Evolutionary conservation across 2,329 filamentous ascomycete species (phyloP).

Genomic region (Metarhizium anisopliae): DNA sequence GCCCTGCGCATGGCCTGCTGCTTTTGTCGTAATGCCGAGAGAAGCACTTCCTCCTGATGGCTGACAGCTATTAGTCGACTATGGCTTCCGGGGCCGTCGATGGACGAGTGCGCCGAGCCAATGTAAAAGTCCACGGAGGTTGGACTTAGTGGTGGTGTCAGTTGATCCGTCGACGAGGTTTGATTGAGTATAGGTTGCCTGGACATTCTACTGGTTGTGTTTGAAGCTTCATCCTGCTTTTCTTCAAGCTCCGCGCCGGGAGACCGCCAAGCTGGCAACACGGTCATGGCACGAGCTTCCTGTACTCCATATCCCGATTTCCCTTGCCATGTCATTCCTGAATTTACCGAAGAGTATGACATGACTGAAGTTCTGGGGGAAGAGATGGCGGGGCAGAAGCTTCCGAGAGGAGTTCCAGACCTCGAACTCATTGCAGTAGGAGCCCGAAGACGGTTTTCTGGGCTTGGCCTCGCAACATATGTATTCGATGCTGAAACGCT

Average conservation of each 20-base stretch:
- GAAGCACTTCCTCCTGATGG: conserved; percentile 47
- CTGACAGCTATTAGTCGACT: conserved; percentile 48
- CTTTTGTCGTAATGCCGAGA: conserved; percentile 48
- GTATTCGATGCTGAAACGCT: conserved; percentile 32
- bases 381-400: conserved; percentile 15
- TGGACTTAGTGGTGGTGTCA: conserved; percentile 43
- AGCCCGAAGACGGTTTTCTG: conserved; percentile 6
- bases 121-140: conserved; percentile 41
- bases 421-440: conserved; percentile 10
- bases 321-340: conserved; percentile 22
- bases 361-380: conserved; percentile 21
- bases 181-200: conserved; percentile 1
- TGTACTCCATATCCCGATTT: conserved; percentile 23
- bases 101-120: conserved; percentile 28
- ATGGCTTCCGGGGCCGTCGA: conserved; percentile 21
- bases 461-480: conserved; percentile 31
- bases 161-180: conserved; percentile 26
- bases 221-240: neutral
- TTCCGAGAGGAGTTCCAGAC: conserved; percentile 16
- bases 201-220: neutral
- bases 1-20: conserved; percentile 46
- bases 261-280: conserved; percentile 22
- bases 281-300: conserved; percentile 30
- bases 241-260: conserved; percentile 12
- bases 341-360: conserved; percentile 30